phyloP scores from a whole-genome alignment of 768 basidiomycete genomes.

The Collybia sp. region DNA sequence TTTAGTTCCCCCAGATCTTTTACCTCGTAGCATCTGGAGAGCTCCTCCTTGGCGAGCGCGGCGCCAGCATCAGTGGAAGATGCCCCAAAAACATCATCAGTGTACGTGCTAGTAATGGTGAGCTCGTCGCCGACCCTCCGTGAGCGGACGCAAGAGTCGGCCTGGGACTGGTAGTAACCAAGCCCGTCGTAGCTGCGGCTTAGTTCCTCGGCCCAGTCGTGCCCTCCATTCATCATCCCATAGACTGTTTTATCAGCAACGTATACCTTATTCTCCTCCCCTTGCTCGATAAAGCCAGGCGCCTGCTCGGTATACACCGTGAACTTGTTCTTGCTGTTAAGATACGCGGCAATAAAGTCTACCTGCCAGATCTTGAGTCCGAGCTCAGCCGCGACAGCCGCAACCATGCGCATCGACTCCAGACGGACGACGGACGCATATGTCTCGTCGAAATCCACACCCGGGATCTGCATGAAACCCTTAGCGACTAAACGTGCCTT shows the following conservation, averaged over 20 bases:
- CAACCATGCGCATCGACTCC: slow-evolving; percentile 6
- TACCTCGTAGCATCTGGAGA: slow-evolving; percentile 7
- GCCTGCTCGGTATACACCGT: slow-evolving; percentile 10
- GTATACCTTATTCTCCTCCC: slow-evolving; percentile 9
- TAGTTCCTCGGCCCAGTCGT: slow-evolving; percentile 7
- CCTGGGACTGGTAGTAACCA: slow-evolving; percentile 11
- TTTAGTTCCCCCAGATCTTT: slow-evolving; percentile 8
- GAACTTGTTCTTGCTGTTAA: too few species aligned
- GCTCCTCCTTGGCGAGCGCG: slow-evolving; percentile 8
- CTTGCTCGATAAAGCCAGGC: slow-evolving; percentile 5
- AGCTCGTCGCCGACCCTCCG: not conserved
- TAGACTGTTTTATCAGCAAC: slow-evolving; percentile 16
- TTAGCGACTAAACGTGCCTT: slow-evolving; percentile 14
- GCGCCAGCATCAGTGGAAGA: slow-evolving; percentile 7
- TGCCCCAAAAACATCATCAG: slow-evolving; percentile 9
- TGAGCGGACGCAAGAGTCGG: slow-evolving; percentile 12
- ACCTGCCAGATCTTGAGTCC: slow-evolving; percentile 16
- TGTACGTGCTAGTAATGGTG: slow-evolving; percentile 11
- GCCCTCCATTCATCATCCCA: slow-evolving; percentile 10
- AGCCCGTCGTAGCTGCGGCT: slow-evolving; percentile 3
- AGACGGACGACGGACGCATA: slow-evolving; percentile 8
- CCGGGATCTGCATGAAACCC: slow-evolving; percentile 7
- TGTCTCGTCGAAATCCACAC: slow-evolving; percentile 20
- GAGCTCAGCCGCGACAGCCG: slow-evolving; percentile 14
- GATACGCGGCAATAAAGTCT: slow-evolving; percentile 11